Base-by-base conservation (phyloP, 176 grass and related monocot genomes). In the Zea mays region DNA sequence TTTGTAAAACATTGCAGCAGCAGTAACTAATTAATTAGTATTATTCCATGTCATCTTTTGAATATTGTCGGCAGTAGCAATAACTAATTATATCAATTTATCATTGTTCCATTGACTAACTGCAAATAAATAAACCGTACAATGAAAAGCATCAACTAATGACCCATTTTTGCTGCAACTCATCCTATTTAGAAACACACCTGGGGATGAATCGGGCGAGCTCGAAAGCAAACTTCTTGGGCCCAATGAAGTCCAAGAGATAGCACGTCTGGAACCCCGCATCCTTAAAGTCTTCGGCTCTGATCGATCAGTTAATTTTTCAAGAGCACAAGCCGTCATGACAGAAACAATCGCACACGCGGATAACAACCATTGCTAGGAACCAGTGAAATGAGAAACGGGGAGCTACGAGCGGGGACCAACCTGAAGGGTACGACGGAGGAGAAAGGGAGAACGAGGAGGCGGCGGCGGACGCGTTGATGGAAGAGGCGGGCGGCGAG, bases 201-300 rank as follows among this genome's bases (percentile, higher is more conserved):
- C 89, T 82, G 66, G 89, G 89, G 65, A 94, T 47, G 77, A 88
- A 88, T 39, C 37, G 71, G 13, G 87, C 67, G 39, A 98, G 72
- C 43, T 98, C 87, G 17, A 92, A 54, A 14, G 92, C 81, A 14
- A 98, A 92, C 36, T 72, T 78, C 0, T 88, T 77, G 8, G 96
- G 96, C 40, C 96, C 96, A 3, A 94, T 41, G 57, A 98, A 94
- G 92, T 98, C 89, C 37, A 98, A 66, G 46, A 98, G 92, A 66
- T 98, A 94, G 85, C 92, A 98, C 13, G 77, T 89, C 42, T 83
- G 81, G 59, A 94, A 85, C 7, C 68, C 87, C 5, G 67, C 76
- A 35, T 11, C 48, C 62, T 80, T 37, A 55, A 98, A 94, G 40
- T 98, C 96, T n/a, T 79, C 85, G 0, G 58, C 75, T 83, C 94